Evolutionary conservation across 2,329 filamentous ascomycete genomes (phyloP).

Genomic region (Curvularia verruculosa): DNA sequence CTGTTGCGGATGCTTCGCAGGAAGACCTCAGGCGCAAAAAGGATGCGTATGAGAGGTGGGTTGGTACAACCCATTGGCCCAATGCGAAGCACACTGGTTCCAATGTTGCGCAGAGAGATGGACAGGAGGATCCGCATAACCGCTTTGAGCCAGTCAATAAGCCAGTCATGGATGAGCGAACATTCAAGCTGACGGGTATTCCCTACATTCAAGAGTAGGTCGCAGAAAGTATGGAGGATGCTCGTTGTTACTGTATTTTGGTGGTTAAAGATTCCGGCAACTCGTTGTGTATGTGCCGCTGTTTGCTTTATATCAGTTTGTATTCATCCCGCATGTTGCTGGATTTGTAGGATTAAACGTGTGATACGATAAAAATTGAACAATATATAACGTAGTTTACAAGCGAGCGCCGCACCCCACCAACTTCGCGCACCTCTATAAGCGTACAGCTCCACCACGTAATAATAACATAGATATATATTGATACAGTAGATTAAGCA

Average conservation of each 20-base stretch:
- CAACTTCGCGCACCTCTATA: too few species aligned
- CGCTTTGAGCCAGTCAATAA: constrained; percentile 50
- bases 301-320: not conserved
- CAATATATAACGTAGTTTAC: too few species aligned
- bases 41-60: constrained; percentile 18
- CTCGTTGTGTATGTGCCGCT: not conserved
- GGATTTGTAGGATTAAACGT: too few species aligned
- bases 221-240: not conserved
- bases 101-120: constrained; percentile 42
- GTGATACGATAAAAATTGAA: too few species aligned
- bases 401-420: too few species aligned
- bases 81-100: constrained; percentile 44
- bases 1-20: constrained; percentile 42
- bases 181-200: constrained; percentile 57
- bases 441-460: too few species aligned
- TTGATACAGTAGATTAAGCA: too few species aligned
- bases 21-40: constrained; percentile 45
- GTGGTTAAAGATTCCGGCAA: not conserved
- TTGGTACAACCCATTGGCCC: constrained; percentile 46
- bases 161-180: constrained; percentile 50
- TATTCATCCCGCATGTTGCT: not conserved
- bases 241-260: not conserved
- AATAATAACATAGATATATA: too few species aligned
- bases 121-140: constrained; percentile 43
- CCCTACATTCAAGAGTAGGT: constrained; percentile 46